Conservation (phyloP, 352 stramenopile genomes). For the Phytopythium litorale region DNA sequence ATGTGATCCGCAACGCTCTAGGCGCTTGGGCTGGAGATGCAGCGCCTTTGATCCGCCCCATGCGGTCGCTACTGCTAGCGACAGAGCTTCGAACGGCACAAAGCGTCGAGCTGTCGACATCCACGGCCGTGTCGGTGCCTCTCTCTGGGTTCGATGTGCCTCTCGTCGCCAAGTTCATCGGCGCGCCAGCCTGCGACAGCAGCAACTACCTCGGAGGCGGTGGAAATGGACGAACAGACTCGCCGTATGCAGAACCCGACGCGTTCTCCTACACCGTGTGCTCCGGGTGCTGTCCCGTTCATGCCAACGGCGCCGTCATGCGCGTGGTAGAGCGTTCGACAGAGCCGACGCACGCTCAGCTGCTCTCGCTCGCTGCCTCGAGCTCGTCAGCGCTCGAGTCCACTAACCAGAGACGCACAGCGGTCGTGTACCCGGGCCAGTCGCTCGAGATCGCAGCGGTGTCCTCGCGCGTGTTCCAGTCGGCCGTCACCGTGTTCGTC, state of each 20-base stretch:
- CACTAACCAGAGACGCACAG: conserved; percentile 12
- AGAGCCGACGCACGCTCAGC: conserved; percentile 17
- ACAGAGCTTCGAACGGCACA: background rate
- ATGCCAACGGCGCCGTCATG: conserved; percentile 45
- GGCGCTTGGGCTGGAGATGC: conserved; percentile 24
- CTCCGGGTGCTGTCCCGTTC: conserved; percentile 62
- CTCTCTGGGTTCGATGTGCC: conserved; percentile 56
- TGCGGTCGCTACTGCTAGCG: conserved; percentile 14
- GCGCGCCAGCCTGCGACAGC: conserved; percentile 51
- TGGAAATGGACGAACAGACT: conserved; percentile 41
- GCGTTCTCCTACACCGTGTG: conserved; percentile 56
- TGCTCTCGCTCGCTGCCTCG: conserved; percentile 13
- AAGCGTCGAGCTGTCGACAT: conserved; percentile 26
- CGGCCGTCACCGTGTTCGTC: conserved; percentile 58
- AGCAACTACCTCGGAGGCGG: conserved; percentile 2
- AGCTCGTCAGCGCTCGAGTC: background rate
- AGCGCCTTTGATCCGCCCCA: conserved; percentile 26
- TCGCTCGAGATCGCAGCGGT: conserved; percentile 41
- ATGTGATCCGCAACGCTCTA: conserved; percentile 43
- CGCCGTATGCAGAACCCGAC: conserved; percentile 39
- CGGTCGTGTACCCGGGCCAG: conserved; percentile 41
- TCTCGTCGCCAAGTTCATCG: conserved; percentile 62
- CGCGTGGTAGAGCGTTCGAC: conserved; percentile 26
- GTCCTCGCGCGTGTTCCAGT: conserved; percentile 55
- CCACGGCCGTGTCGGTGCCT: conserved; percentile 32